A percentile compares a stretch with the other conserved stretches of the same genome.
phyloP scores from a whole-genome alignment of 148 eudicot species.

The Vaccinium corymbosum region DNA sequence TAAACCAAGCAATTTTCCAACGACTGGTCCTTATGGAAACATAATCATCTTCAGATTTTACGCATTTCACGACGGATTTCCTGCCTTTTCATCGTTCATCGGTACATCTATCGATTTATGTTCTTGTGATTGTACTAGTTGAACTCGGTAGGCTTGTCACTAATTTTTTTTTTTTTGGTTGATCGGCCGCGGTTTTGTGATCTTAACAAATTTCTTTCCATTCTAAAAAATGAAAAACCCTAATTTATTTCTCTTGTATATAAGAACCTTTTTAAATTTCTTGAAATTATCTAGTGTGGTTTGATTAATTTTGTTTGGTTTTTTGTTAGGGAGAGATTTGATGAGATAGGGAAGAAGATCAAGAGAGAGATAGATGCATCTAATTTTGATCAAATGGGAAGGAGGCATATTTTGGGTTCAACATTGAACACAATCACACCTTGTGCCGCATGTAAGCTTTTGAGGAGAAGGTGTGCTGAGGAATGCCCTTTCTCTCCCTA shows the following conservation, averaged over 20 bases:
- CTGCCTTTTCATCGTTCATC: neutral
- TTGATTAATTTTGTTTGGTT: neutral
- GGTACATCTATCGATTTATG: neutral
- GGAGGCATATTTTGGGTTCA: slow-evolving; percentile 48
- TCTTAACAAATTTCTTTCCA: neutral
- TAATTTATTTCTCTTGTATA: neutral
- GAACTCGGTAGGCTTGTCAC: too few relatives aligned
- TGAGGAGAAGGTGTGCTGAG: slow-evolving; percentile 78
- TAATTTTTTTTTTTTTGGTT: too few relatives aligned
- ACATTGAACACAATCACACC: slow-evolving; percentile 70
- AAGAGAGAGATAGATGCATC: slow-evolving; percentile 60
- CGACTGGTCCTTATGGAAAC: neutral
- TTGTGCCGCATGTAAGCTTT: slow-evolving; percentile 90
- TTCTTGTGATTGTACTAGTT: too few relatives aligned
- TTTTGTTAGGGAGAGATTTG: slow-evolving; percentile 37
- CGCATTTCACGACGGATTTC: neutral
- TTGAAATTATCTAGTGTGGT: neutral
- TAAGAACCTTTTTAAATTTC: neutral
- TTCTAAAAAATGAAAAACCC: neutral
- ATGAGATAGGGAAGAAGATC: slow-evolving; percentile 70
- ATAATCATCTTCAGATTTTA: neutral
- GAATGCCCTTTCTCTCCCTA: slow-evolving; percentile 89
- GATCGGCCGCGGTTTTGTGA: too few relatives aligned
- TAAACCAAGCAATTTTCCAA: neutral
- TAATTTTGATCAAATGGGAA: slow-evolving; percentile 39